A percentile compares a stretch with the other conserved stretches of the same genome.
These are phyloP conservation scores for Collybia sordida DNA, from an alignment of 768 basidiomycete genomes.

Conservation along the genomic window DNA sequence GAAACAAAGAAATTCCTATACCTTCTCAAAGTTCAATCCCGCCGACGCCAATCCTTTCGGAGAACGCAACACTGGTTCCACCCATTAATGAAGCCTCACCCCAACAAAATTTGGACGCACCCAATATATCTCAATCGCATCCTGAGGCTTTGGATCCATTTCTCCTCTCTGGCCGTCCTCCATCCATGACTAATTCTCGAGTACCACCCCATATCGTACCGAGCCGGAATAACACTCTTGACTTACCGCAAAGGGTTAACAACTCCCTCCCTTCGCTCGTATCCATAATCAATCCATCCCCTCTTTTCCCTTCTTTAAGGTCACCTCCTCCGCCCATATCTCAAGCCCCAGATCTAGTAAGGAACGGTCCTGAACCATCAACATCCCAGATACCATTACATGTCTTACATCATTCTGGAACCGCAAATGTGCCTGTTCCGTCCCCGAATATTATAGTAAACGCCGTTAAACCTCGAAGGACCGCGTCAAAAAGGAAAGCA, in stretches of 20 bases:
- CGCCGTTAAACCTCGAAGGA: not conserved
- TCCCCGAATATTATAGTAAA: slow-evolving; percentile 1
- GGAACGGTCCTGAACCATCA: too few relatives aligned
- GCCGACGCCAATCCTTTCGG: not conserved
- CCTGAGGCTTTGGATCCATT: too few relatives aligned
- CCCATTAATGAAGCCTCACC: not conserved
- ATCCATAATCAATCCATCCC: too few relatives aligned
- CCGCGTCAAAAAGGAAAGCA: not conserved
- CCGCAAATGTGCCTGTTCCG: slow-evolving; percentile 8
- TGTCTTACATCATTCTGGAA: slow-evolving; percentile 3
- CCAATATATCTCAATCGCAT: too few relatives aligned
- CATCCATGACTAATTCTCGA: not conserved
- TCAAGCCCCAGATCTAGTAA: too few relatives aligned
- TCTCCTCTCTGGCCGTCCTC: not conserved
- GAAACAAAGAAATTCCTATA: not conserved
- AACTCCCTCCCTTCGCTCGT: too few relatives aligned
- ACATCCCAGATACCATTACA: not conserved
- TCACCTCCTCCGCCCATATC: too few relatives aligned
- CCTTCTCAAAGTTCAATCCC: not conserved
- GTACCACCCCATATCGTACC: too few relatives aligned
- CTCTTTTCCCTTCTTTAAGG: too few relatives aligned
- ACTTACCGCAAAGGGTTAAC: too few relatives aligned
- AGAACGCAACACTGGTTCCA: not conserved
- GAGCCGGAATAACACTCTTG: too few relatives aligned
- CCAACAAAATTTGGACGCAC: not conserved